phyloP scores from a whole-genome alignment of 179 eudicot species.

The Carnegiea gigantea region DNA sequence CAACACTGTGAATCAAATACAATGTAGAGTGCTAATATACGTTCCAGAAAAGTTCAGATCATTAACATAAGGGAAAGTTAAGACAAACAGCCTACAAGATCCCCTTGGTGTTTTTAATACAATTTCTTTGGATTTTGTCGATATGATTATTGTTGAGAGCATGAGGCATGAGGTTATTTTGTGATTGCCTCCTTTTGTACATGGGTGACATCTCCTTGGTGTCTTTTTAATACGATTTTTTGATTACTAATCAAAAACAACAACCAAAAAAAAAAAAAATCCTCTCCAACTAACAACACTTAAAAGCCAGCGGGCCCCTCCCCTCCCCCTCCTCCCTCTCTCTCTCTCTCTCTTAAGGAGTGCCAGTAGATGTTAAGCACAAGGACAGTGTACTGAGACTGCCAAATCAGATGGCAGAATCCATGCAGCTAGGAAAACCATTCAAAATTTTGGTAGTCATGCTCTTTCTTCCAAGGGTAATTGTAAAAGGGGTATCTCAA shows the following conservation, averaged over 20 bases:
- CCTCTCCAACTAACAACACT: not conserved
- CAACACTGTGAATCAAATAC: slow-evolving; percentile 51
- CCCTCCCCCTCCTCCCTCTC: too few relatives aligned
- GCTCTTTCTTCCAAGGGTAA: not conserved
- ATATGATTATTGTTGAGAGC: too few relatives aligned
- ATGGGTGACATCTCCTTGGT: too few relatives aligned
- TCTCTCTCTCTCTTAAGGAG: too few relatives aligned
- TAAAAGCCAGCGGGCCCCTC: not conserved
- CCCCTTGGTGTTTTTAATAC: not conserved
- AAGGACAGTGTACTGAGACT: too few relatives aligned
- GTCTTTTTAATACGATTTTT: too few relatives aligned
- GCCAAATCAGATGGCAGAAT: not conserved
- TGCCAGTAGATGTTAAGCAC: too few relatives aligned
- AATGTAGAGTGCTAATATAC: not conserved
- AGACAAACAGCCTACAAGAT: not conserved
- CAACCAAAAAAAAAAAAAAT: too few relatives aligned
- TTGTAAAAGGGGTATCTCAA: not conserved
- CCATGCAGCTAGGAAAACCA: not conserved
- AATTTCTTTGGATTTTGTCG: too few relatives aligned
- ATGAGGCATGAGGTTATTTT: too few relatives aligned
- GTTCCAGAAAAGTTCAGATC: not conserved
- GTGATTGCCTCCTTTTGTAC: too few relatives aligned
- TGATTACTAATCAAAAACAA: too few relatives aligned
- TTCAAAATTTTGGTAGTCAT: not conserved
- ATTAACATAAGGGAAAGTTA: not conserved